These are phyloP conservation scores for Taphrina flavorubra DNA, from an alignment of 1,139 yeast genomes.

Conservation along the genomic window DNA sequence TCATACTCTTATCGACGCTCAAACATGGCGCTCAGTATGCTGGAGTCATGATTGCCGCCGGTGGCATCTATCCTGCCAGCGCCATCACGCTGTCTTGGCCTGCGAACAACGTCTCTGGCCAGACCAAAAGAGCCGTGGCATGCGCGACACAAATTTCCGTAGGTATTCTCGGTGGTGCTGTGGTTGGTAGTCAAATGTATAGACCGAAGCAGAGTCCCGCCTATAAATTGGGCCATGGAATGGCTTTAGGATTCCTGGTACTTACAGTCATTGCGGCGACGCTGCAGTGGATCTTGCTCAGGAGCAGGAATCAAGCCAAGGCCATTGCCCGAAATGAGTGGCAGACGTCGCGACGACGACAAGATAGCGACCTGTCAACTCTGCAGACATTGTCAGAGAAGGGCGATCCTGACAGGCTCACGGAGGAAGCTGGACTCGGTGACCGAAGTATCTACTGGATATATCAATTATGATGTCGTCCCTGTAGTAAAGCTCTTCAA, in stretches of 20 bases:
- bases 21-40: slow-evolving; percentile 48
- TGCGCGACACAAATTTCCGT: slow-evolving; percentile 53
- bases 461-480: not conserved
- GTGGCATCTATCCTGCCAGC: slow-evolving; percentile 53
- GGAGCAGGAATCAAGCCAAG: slow-evolving; percentile 9
- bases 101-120: slow-evolving; percentile 56
- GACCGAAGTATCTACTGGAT: slow-evolving; percentile 21
- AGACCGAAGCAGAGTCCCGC: slow-evolving; percentile 51
- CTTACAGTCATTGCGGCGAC: slow-evolving; percentile 17
- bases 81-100: slow-evolving; percentile 55
- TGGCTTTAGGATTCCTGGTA: slow-evolving; percentile 46
- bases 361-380: not conserved
- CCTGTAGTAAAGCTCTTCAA: too few species aligned
- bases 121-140: slow-evolving; percentile 58
- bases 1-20: slow-evolving; percentile 52
- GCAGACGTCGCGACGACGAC: not conserved
- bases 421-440: slow-evolving; percentile 1
- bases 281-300: not conserved
- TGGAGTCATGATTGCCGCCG: slow-evolving; percentile 52
- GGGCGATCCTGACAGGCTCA: not conserved
- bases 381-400: not conserved
- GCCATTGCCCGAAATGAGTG: slow-evolving; percentile 1
- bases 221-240: slow-evolving; percentile 51
- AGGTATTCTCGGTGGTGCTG: slow-evolving; percentile 55
- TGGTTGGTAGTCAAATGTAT: slow-evolving; percentile 54